A percentile compares a stretch with the other conserved stretches of the same genome.
Evolutionary conservation across 768 basidiomycete genomes (phyloP).

Genomic region (Lactarius tabidus): DNA sequence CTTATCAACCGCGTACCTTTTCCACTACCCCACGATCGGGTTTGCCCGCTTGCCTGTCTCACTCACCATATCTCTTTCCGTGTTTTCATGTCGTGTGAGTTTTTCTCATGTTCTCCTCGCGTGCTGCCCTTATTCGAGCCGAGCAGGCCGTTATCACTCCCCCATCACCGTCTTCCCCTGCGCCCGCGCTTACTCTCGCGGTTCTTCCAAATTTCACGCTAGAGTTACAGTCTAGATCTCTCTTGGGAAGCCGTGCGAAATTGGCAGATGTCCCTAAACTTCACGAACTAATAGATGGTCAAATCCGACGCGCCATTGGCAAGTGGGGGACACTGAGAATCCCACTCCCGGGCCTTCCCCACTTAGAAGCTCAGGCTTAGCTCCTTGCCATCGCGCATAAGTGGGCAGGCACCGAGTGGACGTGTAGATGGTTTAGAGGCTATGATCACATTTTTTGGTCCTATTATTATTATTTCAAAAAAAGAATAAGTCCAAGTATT

Average conservation of each 20-base stretch:
- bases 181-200: constrained; percentile 64
- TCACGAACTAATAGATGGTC: constrained; percentile 88
- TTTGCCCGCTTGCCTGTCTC: constrained; percentile 83
- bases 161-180: constrained; percentile 47
- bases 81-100: constrained; percentile 65
- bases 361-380: constrained; percentile 28
- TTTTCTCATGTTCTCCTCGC: neutral
- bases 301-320: constrained; percentile 39
- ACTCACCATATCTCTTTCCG: constrained; percentile 70
- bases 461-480: no score
- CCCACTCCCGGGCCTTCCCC: constrained; percentile 59
- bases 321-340: constrained; percentile 60
- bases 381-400: no score
- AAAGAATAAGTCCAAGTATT: no score
- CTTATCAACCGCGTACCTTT: constrained; percentile 75
- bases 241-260: constrained; percentile 96
- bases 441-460: no score
- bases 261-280: constrained; percentile 96
- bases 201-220: constrained; percentile 86
- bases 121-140: constrained; percentile 7
- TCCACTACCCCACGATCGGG: constrained; percentile 78
- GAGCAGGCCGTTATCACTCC: constrained; percentile 59
- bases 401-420: no score
- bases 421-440: no score
- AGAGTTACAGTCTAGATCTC: constrained; percentile 80